Percentiles rank a stretch among this genome's conserved stretches.
These are phyloP conservation scores for Lasiosphaeris hirsuta DNA, from an alignment of 495 filamentous ascomycete genomes.

Conservation along the genomic window DNA sequence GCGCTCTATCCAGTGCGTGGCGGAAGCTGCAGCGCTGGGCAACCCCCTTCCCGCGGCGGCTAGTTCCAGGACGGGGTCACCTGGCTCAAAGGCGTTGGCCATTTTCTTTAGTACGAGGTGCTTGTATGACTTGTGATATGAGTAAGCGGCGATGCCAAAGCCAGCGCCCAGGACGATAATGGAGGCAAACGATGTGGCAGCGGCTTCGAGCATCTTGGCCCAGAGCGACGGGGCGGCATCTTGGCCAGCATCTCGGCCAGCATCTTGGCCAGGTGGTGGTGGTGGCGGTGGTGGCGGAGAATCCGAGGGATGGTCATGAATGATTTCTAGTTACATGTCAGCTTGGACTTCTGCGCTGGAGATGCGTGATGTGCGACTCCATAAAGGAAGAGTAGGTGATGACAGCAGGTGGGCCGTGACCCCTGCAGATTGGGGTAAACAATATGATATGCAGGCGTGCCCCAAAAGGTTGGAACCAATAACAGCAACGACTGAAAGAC, in stretches of 20 bases:
- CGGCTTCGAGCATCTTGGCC: slow-evolving; percentile 79
- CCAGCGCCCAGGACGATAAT: slow-evolving; percentile 73
- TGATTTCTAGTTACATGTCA: slow-evolving; percentile 4
- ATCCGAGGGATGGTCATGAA: not conserved
- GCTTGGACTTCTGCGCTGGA: not conserved
- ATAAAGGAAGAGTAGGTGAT: too few species aligned
- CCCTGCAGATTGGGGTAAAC: too few species aligned
- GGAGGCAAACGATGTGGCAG: slow-evolving; percentile 82
- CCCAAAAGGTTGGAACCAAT: too few species aligned
- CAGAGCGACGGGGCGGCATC: slow-evolving; percentile 36
- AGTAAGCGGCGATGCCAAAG: slow-evolving; percentile 71
- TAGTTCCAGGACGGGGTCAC: slow-evolving; percentile 86
- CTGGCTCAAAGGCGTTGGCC: slow-evolving; percentile 85
- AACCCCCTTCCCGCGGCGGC: slow-evolving; percentile 66
- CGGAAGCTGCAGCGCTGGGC: slow-evolving; percentile 45
- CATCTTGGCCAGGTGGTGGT: slow-evolving; percentile 28
- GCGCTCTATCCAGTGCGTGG: slow-evolving; percentile 78
- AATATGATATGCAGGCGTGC: too few species aligned
- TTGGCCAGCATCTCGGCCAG: too few species aligned
- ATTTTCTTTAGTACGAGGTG: slow-evolving; percentile 83
- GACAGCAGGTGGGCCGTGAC: too few species aligned
- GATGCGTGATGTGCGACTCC: too few species aligned
- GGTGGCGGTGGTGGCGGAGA: not conserved
- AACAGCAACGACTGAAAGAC: too few species aligned
- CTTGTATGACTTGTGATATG: slow-evolving; percentile 88